These are phyloP conservation scores for Schizophyllum amplum DNA, from an alignment of 1,284 basidiomycete species.

Conservation along the genomic window DNA sequence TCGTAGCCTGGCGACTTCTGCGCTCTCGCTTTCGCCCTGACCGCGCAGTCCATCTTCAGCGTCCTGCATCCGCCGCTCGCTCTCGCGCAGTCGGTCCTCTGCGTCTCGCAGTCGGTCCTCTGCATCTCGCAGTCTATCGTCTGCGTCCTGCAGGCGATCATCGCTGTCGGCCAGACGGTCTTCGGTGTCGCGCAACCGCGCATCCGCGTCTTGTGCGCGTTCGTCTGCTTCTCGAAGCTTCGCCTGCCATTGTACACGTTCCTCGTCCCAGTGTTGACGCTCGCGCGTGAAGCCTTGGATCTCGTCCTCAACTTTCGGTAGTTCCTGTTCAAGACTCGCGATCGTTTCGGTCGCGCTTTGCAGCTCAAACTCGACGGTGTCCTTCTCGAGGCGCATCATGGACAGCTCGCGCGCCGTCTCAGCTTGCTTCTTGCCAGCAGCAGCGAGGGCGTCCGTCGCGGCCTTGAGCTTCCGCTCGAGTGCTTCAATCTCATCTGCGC, in stretches of 20 bases:
- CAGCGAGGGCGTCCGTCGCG: slow-evolving; percentile 45
- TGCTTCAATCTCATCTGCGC: slow-evolving; percentile 31
- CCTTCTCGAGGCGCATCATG: slow-evolving; percentile 52
- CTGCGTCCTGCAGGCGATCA: slow-evolving; percentile 36
- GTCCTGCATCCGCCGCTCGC: slow-evolving; percentile 6
- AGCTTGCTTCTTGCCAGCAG: slow-evolving; percentile 50
- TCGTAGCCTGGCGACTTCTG: not conserved
- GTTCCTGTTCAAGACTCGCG: slow-evolving; percentile 49
- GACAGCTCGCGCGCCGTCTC: slow-evolving; percentile 55
- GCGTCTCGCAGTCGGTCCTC: slow-evolving; percentile 31
- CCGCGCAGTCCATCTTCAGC: not conserved
- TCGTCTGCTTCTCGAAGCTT: slow-evolving; percentile 22
- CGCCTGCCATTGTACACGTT: slow-evolving; percentile 47
- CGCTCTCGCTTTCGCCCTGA: not conserved
- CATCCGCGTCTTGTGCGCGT: not conserved
- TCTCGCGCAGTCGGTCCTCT: slow-evolving; percentile 18
- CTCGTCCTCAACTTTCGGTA: slow-evolving; percentile 49
- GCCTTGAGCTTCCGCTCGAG: slow-evolving; percentile 55
- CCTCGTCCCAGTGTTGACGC: slow-evolving; percentile 42
- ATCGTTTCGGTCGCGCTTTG: slow-evolving; percentile 59
- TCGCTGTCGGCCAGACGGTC: slow-evolving; percentile 9
- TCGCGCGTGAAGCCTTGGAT: slow-evolving; percentile 42
- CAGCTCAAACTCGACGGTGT: slow-evolving; percentile 59
- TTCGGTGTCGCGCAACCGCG: not conserved
- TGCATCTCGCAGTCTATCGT: slow-evolving; percentile 36